phyloP scores from a whole-genome alignment of 2,329 filamentous ascomycete genomes.

The Pestalotiopsis sp. region DNA sequence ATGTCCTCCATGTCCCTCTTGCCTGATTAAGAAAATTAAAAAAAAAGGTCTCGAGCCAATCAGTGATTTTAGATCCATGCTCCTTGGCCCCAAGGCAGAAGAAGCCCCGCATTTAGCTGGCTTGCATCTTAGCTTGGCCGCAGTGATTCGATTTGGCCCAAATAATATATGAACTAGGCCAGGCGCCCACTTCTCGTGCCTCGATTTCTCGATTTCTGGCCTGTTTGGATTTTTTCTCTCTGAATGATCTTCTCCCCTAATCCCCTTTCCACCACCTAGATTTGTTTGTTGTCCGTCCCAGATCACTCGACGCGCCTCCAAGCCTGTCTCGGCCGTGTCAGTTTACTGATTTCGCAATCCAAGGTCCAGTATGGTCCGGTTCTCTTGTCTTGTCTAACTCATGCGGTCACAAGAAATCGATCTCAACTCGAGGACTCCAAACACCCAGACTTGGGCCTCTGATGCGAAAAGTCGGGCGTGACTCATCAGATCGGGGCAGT shows the following conservation, averaged over 20 bases:
- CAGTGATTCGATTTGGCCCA: conserved; percentile 1
- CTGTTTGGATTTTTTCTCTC: neutral
- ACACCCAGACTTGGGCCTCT: neutral
- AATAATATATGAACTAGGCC: conserved; percentile 5
- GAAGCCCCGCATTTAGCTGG: neutral
- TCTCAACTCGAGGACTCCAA: neutral
- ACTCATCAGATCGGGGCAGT: neutral
- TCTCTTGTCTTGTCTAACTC: neutral
- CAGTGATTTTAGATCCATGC: neutral
- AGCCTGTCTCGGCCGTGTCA: neutral
- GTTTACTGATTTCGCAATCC: neutral
- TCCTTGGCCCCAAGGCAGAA: neutral
- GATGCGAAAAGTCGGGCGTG: neutral
- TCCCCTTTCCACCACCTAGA: neutral
- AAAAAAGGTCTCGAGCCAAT: neutral
- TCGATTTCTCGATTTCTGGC: neutral
- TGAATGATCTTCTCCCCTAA: neutral
- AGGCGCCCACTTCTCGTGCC: conserved; percentile 1
- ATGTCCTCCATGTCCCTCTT: no score
- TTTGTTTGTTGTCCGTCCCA: neutral
- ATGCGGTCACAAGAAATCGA: neutral
- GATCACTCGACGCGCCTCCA: conserved; percentile 9
- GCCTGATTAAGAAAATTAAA: no score
- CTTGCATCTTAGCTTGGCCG: neutral
- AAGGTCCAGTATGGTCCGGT: neutral